Evolutionary conservation across 2,329 filamentous ascomycete genomes (phyloP).

Genomic region (Rutstroemia sp.): DNA sequence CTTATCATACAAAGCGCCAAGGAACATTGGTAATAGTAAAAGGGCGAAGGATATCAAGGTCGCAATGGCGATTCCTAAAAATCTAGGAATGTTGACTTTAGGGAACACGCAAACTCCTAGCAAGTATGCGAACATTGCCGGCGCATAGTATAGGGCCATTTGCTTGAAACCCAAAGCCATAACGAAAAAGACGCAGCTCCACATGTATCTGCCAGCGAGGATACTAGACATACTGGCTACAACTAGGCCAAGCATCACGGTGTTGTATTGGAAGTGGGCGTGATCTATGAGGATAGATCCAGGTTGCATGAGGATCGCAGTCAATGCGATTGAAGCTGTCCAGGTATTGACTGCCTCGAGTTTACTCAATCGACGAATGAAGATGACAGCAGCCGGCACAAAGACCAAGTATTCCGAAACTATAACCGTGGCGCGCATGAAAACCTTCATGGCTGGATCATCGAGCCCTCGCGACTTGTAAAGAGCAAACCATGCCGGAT

Average conservation of each 20-base stretch:
- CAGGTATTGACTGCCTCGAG: slow-evolving; percentile 71
- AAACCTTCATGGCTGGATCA: slow-evolving; percentile 75
- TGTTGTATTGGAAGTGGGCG: slow-evolving; percentile 96
- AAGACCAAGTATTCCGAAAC: slow-evolving; percentile 88
- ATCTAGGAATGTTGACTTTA: slow-evolving; percentile 55
- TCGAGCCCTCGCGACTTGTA: slow-evolving; percentile 76
- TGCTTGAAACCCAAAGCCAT: slow-evolving; percentile 95
- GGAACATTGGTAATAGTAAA: slow-evolving; percentile 66
- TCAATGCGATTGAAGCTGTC: slow-evolving; percentile 77
- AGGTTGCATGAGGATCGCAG: slow-evolving; percentile 88
- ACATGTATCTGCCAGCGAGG: slow-evolving; percentile 74
- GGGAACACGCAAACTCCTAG: slow-evolving; percentile 81
- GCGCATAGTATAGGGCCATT: slow-evolving; percentile 97
- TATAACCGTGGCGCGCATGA: slow-evolving; percentile 89
- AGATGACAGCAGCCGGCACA: slow-evolving; percentile 77
- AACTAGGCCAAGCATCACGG: slow-evolving; percentile 91
- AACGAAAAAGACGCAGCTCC: slow-evolving; percentile 92
- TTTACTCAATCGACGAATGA: slow-evolving; percentile 73
- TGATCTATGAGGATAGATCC: slow-evolving; percentile 88
- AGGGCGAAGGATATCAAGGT: slow-evolving; percentile 68
- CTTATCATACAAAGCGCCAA: slow-evolving; percentile 63
- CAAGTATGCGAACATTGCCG: slow-evolving; percentile 85
- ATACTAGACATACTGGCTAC: slow-evolving; percentile 84
- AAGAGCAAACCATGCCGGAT: slow-evolving; percentile 82
- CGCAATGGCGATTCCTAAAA: slow-evolving; percentile 67